phyloP scores from a whole-genome alignment of 2,329 filamentous ascomycete species.

The Penicillium rolfsii region DNA sequence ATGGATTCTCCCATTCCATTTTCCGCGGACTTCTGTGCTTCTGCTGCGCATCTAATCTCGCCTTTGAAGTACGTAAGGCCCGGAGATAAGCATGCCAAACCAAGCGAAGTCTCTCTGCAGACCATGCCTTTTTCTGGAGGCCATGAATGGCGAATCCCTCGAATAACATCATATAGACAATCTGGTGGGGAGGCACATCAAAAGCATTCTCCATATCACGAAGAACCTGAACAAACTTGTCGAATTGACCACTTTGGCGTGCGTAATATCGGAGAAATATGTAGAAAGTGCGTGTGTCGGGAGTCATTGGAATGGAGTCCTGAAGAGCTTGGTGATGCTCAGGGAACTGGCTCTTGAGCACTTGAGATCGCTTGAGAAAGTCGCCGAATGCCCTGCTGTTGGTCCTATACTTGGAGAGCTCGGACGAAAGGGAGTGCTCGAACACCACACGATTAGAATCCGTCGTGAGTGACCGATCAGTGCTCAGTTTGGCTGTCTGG shows the following conservation, averaged over 20 bases:
- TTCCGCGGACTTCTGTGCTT: not conserved
- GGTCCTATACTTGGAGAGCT: constrained; percentile 42
- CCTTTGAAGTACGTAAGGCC: constrained; percentile 42
- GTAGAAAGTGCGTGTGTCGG: constrained; percentile 77
- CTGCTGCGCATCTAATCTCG: constrained; percentile 26
- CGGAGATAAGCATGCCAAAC: constrained; percentile 68
- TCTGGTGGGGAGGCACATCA: constrained; percentile 69
- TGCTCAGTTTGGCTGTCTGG: constrained; percentile 44
- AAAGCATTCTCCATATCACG: constrained; percentile 75
- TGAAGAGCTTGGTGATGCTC: constrained; percentile 66
- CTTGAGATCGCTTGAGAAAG: constrained; percentile 51
- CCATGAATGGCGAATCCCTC: constrained; percentile 80
- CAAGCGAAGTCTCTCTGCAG: constrained; percentile 64
- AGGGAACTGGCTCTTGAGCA: constrained; percentile 53
- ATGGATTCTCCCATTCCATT: constrained; percentile 38
- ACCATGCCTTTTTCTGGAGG: constrained; percentile 70
- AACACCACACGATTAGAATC: not conserved
- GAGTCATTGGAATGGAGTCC: constrained; percentile 65
- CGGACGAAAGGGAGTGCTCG: constrained; percentile 31
- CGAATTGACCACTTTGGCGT: constrained; percentile 68
- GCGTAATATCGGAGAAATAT: constrained; percentile 78
- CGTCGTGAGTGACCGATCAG: constrained; percentile 26
- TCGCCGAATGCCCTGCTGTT: constrained; percentile 51
- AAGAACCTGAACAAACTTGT: constrained; percentile 70
- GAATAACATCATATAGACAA: constrained; percentile 79